Percentiles rank a stretch among this genome's conserved stretches.
Conservation (phyloP, 75 land plant species). For the Gnetum montanum region DNA sequence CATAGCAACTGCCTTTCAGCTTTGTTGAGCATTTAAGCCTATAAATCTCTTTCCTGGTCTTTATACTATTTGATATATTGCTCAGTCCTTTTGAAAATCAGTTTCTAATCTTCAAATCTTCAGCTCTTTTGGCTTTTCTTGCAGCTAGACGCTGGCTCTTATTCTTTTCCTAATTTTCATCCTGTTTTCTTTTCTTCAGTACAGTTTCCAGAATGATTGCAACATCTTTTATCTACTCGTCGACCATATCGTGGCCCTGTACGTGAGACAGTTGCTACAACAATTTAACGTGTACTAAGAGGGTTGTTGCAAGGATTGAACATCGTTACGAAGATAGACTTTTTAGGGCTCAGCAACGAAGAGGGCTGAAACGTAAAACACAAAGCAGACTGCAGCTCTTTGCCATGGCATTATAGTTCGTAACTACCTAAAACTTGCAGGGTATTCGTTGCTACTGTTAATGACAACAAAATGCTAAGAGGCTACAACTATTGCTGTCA, state of each 20-base stretch:
- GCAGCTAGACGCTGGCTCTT: conserved; percentile 25
- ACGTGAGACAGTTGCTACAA: no score
- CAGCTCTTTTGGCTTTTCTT: conserved; percentile 29
- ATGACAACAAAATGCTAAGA: no score
- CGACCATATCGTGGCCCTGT: conserved; percentile 32
- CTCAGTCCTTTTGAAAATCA: conserved; percentile 51
- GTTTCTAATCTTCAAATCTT: conserved; percentile 43
- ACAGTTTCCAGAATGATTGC: conserved; percentile 58
- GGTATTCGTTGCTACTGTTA: no score
- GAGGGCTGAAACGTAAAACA: no score
- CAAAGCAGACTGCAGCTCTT: no score
- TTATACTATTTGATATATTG: conserved; percentile 56
- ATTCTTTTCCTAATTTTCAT: conserved; percentile 53
- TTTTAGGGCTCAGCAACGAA: no score
- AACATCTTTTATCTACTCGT: conserved; percentile 8
- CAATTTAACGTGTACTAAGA: no score
- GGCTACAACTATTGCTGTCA: no score
- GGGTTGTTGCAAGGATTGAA: no score
- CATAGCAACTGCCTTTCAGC: conserved; percentile 69
- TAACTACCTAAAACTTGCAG: no score
- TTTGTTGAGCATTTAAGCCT: neutral
- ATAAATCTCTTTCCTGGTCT: conserved; percentile 27
- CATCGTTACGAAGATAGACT: no score
- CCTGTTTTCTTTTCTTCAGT: conserved; percentile 64
- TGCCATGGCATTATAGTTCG: no score